Conservation (phyloP, 495 filamentous ascomycete genomes). For the Trichodelitschia bisporula region DNA sequence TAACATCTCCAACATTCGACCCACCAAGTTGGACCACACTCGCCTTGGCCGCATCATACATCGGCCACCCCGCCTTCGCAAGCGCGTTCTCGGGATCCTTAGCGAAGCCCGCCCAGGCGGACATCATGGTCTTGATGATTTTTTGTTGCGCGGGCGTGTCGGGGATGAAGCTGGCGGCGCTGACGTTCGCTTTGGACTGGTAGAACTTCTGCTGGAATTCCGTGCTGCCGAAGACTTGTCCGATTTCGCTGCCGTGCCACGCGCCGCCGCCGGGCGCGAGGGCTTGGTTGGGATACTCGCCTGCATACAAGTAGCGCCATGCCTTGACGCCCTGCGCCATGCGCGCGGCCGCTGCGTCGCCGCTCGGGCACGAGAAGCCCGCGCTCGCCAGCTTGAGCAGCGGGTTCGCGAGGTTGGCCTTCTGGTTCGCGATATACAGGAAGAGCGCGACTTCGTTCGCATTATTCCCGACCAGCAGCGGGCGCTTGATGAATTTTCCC, state of each 20-base stretch:
- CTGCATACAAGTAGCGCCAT: constrained; percentile 1
- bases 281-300: background rate
- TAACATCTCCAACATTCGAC: too few species aligned
- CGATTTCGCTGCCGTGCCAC: constrained; percentile 1
- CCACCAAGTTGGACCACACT: too few species aligned
- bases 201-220: constrained; percentile 16
- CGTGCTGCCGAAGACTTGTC: constrained; percentile 3
- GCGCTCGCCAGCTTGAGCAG: background rate
- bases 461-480: constrained; percentile 1
- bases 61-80: background rate
- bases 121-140: background rate
- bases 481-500: background rate
- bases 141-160: background rate
- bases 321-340: background rate
- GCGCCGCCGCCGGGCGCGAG: constrained; percentile 1
- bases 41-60: constrained; percentile 9
- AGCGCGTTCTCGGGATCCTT: constrained; percentile 1
- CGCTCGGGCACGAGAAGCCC: background rate
- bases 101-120: constrained; percentile 3
- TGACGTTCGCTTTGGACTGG: constrained; percentile 9
- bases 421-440: constrained; percentile 2
- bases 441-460: constrained; percentile 7
- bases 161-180: background rate
- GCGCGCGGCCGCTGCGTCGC: background rate
- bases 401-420: constrained; percentile 4